Base-by-base conservation (phyloP, 2,329 filamentous ascomycete genomes). In the Xylaria sp. region DNA sequence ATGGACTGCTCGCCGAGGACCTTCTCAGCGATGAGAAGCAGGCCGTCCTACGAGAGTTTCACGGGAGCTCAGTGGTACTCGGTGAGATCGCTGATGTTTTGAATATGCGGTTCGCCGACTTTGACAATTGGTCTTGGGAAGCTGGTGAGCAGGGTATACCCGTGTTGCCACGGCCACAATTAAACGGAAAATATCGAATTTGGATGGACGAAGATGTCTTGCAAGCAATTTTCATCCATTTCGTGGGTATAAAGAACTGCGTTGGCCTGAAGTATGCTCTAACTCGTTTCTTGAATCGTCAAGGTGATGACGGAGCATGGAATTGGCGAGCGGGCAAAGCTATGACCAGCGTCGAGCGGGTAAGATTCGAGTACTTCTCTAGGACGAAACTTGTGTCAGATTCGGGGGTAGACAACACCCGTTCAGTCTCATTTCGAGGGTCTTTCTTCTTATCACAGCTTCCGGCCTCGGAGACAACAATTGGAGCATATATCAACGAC, bases 121-220 rank as follows among this genome's bases (percentile, higher is more conserved):
- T 83, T 9, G 74, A 79, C 41, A 78, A 78, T 25, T 83, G 81
- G 82, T 76, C 80, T 12, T 83, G 82, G 82, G 77, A 81, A 45
- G 75, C 80, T 4, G 79, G 78, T 1, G 71, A 78, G 7, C 75
- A 80, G 18, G 81, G 81, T 5, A 81, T 83, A 56, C 81, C 80
- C 5, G 80, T 83, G 25, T 72, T 82, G 60, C 81, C 81, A 32
- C 79, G 80, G 9, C 79, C 78, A 43, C 79, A 81, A 41, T 68
- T 81, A 28, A 83, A 83, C 60, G 82, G 82, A 1, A 83, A 82
- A 65, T 83, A 82, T 66, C 77, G 81, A 1, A 81, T 83, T 60
- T 82, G 81, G 78, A 81, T 82, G 75, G 81, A 83, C 64, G 81
- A 84, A 63, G 81, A 84, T 57, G 78, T 83, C 12, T 73, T 83